Conservation (phyloP, 164 flowering plant genomes). For the Magnolia officinalis region DNA sequence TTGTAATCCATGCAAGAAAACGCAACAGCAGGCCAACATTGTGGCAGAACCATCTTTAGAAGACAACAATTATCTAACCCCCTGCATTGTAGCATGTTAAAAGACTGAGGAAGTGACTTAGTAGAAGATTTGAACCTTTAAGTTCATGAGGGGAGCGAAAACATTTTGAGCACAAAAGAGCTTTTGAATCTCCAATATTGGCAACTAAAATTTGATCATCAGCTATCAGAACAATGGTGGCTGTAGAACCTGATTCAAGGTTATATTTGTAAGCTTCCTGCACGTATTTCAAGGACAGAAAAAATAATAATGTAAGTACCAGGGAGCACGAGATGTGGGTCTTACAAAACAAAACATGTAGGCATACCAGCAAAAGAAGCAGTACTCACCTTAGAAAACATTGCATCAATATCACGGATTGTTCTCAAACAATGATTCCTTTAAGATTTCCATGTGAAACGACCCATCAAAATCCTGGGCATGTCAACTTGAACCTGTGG, state of each 20-base stretch:
- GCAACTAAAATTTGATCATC: conserved; percentile 87
- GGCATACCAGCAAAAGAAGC: not conserved
- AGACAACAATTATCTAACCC: not conserved
- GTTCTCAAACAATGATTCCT: conserved; percentile 86
- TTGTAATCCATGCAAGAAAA: not conserved
- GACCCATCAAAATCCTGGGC: conserved; percentile 47
- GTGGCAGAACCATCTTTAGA: not conserved
- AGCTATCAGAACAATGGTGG: conserved; percentile 67
- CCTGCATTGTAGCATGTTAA: not conserved
- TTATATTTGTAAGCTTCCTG: conserved; percentile 80
- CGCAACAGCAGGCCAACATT: not conserved
- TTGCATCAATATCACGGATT: conserved; percentile 76
- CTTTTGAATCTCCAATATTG: conserved; percentile 95
- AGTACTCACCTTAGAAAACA: conserved; percentile 66
- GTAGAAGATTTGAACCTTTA: conserved; percentile 48
- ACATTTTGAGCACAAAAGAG: conserved; percentile 81
- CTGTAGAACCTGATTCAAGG: conserved; percentile 84
- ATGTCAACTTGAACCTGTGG: conserved; percentile 48
- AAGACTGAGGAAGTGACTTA: not conserved
- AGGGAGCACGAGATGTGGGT: not conserved
- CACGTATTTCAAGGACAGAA: conserved; percentile 22
- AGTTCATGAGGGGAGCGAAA: conserved; percentile 61
- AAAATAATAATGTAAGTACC: conserved; percentile 6
- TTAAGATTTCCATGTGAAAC: conserved; percentile 78
- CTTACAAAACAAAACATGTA: not conserved